A percentile compares a stretch with the other conserved stretches of the same genome.
Conservation (phyloP, 208 protist genomes). For the Acanthamoeba royreba region DNA sequence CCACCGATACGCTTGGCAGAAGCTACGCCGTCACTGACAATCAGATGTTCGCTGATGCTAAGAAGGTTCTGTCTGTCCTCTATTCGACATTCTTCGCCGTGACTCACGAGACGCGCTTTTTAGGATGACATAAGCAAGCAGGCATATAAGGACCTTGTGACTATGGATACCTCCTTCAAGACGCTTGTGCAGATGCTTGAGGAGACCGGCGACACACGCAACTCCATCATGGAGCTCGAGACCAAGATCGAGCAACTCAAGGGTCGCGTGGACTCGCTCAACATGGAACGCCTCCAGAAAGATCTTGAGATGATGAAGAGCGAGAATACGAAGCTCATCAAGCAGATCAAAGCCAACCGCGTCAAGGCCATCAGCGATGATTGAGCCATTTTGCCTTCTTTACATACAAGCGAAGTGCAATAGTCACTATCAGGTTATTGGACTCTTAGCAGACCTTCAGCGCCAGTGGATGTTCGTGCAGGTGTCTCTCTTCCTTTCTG, state of each 20-base stretch:
- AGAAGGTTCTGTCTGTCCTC: conserved; percentile 32
- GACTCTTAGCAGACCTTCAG: too few species aligned
- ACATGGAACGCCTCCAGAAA: conserved; percentile 58
- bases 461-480: too few species aligned
- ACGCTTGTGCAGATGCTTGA: conserved; percentile 38
- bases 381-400: not conserved
- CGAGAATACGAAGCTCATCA: conserved; percentile 54
- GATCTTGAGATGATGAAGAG: conserved; percentile 59
- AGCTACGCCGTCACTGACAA: conserved; percentile 60
- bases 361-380: not conserved
- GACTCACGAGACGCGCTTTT: not conserved
- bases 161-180: conserved; percentile 61
- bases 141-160: conserved; percentile 46
- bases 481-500: too few species aligned
- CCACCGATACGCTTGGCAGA: conserved; percentile 54
- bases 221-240: conserved; percentile 55
- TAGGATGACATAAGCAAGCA: conserved; percentile 13
- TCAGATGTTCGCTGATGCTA: conserved; percentile 59
- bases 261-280: conserved; percentile 54
- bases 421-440: too few species aligned
- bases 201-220: conserved; percentile 55
- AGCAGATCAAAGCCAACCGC: conserved; percentile 2
- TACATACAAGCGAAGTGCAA: too few species aligned
- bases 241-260: conserved; percentile 55
- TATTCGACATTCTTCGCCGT: not conserved